phyloP scores from a whole-genome alignment of 2,329 filamentous ascomycete genomes.

The Colletotrichum sp. region DNA sequence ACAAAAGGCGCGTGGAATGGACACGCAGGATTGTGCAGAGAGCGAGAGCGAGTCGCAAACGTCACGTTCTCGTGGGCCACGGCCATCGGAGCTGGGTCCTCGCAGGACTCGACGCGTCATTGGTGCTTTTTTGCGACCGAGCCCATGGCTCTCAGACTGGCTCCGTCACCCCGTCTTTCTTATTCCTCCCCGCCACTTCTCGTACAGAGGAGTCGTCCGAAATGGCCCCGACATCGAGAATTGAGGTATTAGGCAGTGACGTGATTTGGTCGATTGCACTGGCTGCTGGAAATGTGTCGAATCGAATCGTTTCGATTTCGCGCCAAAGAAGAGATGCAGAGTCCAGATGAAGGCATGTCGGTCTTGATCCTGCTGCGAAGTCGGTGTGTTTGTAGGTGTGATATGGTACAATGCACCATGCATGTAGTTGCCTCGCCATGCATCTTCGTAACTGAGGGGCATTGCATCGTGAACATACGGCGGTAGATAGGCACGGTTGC shows the following conservation, averaged over 20 bases:
- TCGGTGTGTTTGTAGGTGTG: neutral
- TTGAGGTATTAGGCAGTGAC: neutral
- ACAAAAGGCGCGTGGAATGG: neutral
- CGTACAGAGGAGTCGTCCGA: neutral
- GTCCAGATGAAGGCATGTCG: neutral
- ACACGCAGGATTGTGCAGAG: neutral
- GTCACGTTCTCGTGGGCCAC: neutral
- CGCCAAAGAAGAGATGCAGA: neutral
- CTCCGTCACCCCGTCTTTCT: neutral
- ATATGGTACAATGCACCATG: neutral
- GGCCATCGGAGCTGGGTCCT: slow-evolving; percentile 15
- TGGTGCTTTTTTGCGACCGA: slow-evolving; percentile 9
- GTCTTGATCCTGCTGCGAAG: neutral
- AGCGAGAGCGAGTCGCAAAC: neutral
- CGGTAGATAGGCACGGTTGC: neutral
- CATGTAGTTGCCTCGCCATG: neutral
- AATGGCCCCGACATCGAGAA: neutral
- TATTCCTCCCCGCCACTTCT: neutral
- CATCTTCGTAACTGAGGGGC: neutral
- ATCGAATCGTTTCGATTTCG: neutral
- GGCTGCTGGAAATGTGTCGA: neutral
- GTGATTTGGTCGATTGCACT: neutral
- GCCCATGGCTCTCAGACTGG: neutral
- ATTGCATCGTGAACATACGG: neutral
- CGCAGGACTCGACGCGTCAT: neutral